Percentiles rank a stretch among this genome's conserved stretches.
Evolutionary conservation across 1,284 basidiomycete species (phyloP).

Genomic region (Trametes pubescens): DNA sequence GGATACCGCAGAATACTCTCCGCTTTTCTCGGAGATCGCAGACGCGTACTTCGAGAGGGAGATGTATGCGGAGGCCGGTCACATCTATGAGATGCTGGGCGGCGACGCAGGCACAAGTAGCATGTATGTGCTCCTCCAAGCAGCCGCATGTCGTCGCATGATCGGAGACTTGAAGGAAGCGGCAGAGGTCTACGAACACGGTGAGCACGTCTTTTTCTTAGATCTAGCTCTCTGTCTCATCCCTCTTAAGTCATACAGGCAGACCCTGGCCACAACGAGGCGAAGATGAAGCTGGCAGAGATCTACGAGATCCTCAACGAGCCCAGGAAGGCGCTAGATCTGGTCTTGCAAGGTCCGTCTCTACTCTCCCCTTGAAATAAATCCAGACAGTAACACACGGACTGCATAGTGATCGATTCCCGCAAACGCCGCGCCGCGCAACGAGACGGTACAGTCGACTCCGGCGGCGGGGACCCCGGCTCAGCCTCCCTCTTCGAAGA

Average conservation of each 20-base stretch:
- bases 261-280: constrained; percentile 80
- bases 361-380: too few species aligned
- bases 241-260: constrained; percentile 67
- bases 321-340: constrained; percentile 81
- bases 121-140: constrained; percentile 71
- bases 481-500: constrained; percentile 69
- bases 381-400: neutral
- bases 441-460: constrained; percentile 36
- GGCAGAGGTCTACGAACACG: constrained; percentile 83
- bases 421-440: constrained; percentile 58
- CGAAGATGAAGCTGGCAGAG: constrained; percentile 89
- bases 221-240: constrained; percentile 10
- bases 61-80: constrained; percentile 78
- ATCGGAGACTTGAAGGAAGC: constrained; percentile 78
- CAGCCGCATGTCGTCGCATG: constrained; percentile 79
- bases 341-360: constrained; percentile 83
- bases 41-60: constrained; percentile 84
- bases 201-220: constrained; percentile 50
- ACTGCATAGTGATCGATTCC: constrained; percentile 66
- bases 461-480: constrained; percentile 30
- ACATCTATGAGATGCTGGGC: constrained; percentile 80
- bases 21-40: constrained; percentile 84
- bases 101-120: constrained; percentile 78
- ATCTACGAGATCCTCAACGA: constrained; percentile 87
- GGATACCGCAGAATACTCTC: constrained; percentile 79